Conservation (phyloP, 2,329 filamentous ascomycete genomes). For the Exophiala oligosperma region DNA sequence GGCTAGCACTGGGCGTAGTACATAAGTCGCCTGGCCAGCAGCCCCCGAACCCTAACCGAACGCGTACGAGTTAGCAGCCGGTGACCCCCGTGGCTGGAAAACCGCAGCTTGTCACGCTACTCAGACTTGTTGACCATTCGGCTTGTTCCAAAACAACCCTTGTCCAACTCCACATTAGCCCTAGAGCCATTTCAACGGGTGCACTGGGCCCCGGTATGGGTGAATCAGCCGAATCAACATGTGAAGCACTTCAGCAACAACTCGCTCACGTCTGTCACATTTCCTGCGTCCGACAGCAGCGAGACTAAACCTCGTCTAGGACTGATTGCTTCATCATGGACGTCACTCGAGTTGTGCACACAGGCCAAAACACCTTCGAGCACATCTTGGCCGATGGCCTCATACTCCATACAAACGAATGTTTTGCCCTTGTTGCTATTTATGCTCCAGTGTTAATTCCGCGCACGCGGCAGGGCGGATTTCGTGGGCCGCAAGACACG, state of each 20-base stretch:
- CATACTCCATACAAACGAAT: neutral
- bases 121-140: neutral
- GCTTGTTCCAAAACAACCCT: neutral
- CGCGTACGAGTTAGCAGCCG: neutral
- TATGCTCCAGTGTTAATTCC: no score
- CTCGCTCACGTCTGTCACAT: slow-evolving; percentile 1
- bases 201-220: slow-evolving; percentile 1
- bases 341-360: neutral
- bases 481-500: neutral
- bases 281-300: neutral
- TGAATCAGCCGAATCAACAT: slow-evolving; percentile 8
- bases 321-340: neutral
- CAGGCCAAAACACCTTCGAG: neutral
- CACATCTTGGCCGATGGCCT: neutral
- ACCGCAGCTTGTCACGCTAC: neutral
- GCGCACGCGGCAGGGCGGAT: neutral
- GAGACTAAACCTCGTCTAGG: neutral
- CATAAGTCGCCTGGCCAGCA: neutral
- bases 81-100: slow-evolving; percentile 1
- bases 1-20: neutral
- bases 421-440: neutral
- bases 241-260: slow-evolving; percentile 7
- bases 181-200: neutral
- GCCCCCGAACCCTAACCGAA: neutral
- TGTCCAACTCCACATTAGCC: neutral